Percentiles rank a stretch among this genome's conserved stretches.
phyloP scores from a whole-genome alignment of 106 monocot genomes.

The Dioscorea dumetorum region DNA sequence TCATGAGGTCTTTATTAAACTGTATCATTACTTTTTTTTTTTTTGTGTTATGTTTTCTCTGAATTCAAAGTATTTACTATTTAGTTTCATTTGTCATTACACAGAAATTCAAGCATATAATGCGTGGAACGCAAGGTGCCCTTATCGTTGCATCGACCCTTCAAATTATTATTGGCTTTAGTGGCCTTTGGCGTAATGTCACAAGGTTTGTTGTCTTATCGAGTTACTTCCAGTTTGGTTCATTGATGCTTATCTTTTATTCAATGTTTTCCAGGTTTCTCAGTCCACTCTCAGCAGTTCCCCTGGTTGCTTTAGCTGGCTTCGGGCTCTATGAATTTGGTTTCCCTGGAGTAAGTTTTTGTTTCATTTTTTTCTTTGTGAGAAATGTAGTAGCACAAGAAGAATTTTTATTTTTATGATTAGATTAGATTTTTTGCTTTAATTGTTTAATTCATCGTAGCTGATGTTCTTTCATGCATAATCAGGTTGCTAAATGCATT shows the following conservation, averaged over 20 bases:
- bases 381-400: not conserved
- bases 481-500: conserved; percentile 91
- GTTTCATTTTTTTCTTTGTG: not conserved
- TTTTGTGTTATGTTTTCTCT: too few species aligned
- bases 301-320: conserved; percentile 69
- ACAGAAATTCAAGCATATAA: conserved; percentile 81
- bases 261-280: conserved; percentile 39
- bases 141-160: conserved; percentile 92
- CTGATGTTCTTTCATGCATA: conserved; percentile 2
- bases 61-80: too few species aligned
- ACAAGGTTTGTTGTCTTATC: conserved; percentile 40
- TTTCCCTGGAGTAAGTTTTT: conserved; percentile 72
- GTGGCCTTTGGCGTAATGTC: conserved; percentile 97
- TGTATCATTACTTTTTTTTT: too few species aligned
- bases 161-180: conserved; percentile 89
- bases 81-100: not conserved
- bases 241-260: not conserved
- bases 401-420: not conserved
- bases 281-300: conserved; percentile 88
- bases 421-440: not conserved
- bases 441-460: not conserved
- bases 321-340: conserved; percentile 96
- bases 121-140: conserved; percentile 97
- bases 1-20: conserved; percentile 33
- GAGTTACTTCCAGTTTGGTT: not conserved